Percentiles rank a stretch among this genome's conserved stretches.
Evolutionary conservation across 192 early-diverging fungal genomes (phyloP).

Genomic region (Pecoramyces ruminantium): DNA sequence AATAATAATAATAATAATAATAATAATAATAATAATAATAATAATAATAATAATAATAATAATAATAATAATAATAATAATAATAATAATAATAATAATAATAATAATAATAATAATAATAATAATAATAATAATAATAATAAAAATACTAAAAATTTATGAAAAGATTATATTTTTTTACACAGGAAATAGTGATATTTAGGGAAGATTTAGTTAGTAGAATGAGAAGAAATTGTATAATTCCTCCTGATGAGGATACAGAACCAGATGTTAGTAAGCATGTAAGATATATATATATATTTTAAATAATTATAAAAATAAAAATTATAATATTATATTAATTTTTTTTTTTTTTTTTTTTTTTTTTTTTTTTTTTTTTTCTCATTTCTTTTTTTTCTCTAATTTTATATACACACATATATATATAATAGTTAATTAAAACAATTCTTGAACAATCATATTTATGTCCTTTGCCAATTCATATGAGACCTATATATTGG

Average conservation of each 20-base stretch:
- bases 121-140: not conserved
- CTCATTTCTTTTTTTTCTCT: no score
- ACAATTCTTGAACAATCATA: conserved; percentile 75
- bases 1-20: no score
- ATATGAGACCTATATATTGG: conserved; percentile 62
- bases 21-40: no score
- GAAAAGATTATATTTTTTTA: conserved; percentile 66
- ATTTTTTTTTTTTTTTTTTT: no score
- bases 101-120: no score
- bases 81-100: no score
- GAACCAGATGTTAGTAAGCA: conserved; percentile 11
- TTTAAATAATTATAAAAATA: no score
- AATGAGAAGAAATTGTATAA: conserved; percentile 56
- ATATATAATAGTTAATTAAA: conserved; percentile 39
- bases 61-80: no score
- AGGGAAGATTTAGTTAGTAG: conserved; percentile 67
- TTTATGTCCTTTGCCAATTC: conserved; percentile 61
- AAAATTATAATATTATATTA: no score
- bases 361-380: no score
- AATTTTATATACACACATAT: not conserved
- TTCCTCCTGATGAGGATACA: conserved; percentile 25
- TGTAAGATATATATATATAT: not conserved
- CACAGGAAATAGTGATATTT: conserved; percentile 79
- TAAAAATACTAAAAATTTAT: not conserved
- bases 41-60: no score